Evolutionary conservation across 2,329 filamentous ascomycete species (phyloP).

Genomic region (Capronia epimyces): DNA sequence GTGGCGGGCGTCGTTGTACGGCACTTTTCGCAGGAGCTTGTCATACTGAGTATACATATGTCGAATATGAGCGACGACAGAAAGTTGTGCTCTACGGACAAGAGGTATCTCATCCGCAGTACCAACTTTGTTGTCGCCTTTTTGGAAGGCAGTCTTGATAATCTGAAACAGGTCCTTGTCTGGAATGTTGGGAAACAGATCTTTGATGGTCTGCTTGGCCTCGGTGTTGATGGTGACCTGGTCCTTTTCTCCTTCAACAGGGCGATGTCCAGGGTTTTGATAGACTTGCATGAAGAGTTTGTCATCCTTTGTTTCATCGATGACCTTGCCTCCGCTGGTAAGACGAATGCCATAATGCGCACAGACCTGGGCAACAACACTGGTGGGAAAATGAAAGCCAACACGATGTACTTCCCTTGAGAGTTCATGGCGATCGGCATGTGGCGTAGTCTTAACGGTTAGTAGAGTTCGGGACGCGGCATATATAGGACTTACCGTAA

Average conservation of each 20-base stretch:
- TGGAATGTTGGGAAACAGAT: constrained; percentile 60
- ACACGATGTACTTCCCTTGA: constrained; percentile 58
- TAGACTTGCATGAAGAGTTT: constrained; percentile 25
- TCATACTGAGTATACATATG: constrained; percentile 61
- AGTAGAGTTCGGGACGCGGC: constrained; percentile 8
- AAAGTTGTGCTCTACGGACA: constrained; percentile 55
- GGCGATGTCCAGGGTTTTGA: constrained; percentile 21
- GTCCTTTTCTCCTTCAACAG: constrained; percentile 24
- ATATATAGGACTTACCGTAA: constrained; percentile 49
- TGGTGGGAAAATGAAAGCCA: constrained; percentile 58
- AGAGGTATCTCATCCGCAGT: constrained; percentile 51
- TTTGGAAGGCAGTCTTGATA: constrained; percentile 56
- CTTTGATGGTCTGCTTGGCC: constrained; percentile 54
- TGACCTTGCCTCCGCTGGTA: constrained; percentile 44
- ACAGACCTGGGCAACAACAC: constrained; percentile 55
- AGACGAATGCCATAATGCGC: constrained; percentile 44
- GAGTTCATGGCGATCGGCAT: constrained; percentile 48
- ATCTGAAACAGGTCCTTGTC: constrained; percentile 53
- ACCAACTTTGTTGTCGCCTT: constrained; percentile 55
- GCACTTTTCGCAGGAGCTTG: constrained; percentile 48
- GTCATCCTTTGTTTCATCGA: constrained; percentile 30
- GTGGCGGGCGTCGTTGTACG: constrained; percentile 51
- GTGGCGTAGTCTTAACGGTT: constrained; percentile 43
- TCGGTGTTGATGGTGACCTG: constrained; percentile 51
- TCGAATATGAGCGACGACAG: constrained; percentile 57